These are phyloP conservation scores for Suhomyces coccinellae DNA, from an alignment of 1,139 yeast species.

Conservation along the genomic window DNA sequence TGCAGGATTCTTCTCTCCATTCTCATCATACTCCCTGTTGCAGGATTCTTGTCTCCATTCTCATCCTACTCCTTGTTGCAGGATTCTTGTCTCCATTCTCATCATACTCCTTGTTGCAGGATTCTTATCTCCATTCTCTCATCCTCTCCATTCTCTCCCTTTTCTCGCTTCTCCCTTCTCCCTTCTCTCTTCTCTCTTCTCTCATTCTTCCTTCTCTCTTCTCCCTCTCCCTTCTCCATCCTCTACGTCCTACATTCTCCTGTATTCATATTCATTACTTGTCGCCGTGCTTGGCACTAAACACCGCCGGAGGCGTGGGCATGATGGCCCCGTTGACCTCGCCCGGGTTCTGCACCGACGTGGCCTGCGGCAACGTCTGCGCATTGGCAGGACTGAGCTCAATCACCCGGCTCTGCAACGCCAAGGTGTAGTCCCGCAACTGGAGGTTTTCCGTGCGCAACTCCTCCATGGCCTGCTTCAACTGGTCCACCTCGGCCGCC, in stretches of 20 bases:
- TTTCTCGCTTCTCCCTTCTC: neutral
- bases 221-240: neutral
- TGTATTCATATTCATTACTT: neutral
- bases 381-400: conserved; percentile 29
- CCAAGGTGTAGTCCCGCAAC: conserved; percentile 70
- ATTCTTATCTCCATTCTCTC: too few relatives aligned
- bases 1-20: too few relatives aligned
- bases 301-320: conserved; percentile 42
- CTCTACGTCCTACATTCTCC: too few relatives aligned
- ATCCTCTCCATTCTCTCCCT: neutral
- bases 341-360: conserved; percentile 2
- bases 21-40: too few relatives aligned
- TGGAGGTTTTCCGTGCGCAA: conserved; percentile 69
- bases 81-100: too few relatives aligned
- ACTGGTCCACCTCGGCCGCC: conserved; percentile 58
- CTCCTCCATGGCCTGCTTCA: conserved; percentile 62
- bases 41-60: too few relatives aligned
- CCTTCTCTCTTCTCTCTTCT: neutral
- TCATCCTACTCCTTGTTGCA: too few relatives aligned
- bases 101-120: too few relatives aligned
- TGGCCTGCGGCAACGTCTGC: conserved; percentile 7
- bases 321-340: conserved; percentile 18
- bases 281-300: conserved; percentile 10
- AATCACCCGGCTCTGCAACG: conserved; percentile 65
- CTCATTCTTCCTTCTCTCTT: neutral